These are phyloP conservation scores for Krasilnikovozyma curviuscula DNA, from an alignment of 768 basidiomycete species.

Conservation along the genomic window DNA sequence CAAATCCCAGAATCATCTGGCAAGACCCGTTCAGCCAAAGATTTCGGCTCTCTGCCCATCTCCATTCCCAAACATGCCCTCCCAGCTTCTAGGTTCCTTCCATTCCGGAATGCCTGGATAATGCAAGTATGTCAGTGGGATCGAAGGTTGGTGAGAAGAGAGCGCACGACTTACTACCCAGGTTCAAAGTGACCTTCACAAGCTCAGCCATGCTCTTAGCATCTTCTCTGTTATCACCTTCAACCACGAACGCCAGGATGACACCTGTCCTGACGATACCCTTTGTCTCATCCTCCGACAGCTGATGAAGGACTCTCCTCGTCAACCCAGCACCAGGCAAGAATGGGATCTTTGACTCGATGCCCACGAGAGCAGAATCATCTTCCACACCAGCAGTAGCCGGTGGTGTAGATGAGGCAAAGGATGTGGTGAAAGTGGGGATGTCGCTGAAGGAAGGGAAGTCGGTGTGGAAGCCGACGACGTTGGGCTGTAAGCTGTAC, in stretches of 20 bases:
- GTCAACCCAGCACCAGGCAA: conserved; percentile 7
- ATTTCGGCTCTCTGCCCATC: background rate
- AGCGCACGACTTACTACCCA: conserved; percentile 4
- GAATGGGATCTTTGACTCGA: conserved; percentile 3
- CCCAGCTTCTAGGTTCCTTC: conserved; percentile 7
- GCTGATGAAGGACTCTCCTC: background rate
- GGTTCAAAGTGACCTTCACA: conserved; percentile 3
- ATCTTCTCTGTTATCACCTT: conserved; percentile 9
- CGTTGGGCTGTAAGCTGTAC: conserved; percentile 3
- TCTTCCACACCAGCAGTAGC: too few relatives aligned
- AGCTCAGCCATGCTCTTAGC: conserved; percentile 5
- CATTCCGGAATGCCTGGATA: conserved; percentile 5
- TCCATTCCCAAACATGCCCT: background rate
- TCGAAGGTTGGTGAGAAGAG: too few relatives aligned
- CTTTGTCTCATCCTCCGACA: background rate
- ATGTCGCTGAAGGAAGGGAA: background rate
- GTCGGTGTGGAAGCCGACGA: conserved; percentile 4
- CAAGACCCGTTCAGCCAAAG: too few relatives aligned
- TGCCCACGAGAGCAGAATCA: too few relatives aligned
- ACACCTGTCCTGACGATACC: background rate
- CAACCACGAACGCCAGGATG: conserved; percentile 1
- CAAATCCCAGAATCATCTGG: too few relatives aligned
- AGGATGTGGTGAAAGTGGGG: background rate
- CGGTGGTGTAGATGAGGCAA: background rate
- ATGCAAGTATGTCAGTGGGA: too few relatives aligned